phyloP scores from a whole-genome alignment of 345 rosid genomes.

The Hypericum perforatum region DNA sequence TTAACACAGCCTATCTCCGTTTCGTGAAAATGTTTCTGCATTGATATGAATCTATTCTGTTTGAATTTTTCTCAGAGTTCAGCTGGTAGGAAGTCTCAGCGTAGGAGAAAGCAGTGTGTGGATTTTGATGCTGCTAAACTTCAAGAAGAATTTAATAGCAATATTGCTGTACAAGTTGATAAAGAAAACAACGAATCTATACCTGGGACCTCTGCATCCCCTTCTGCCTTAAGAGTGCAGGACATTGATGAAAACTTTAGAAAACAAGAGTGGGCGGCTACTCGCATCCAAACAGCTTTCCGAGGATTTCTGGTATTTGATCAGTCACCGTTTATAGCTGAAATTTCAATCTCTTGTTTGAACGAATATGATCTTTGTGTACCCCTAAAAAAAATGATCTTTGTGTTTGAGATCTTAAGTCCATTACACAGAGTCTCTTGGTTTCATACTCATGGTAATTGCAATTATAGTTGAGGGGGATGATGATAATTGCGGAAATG shows the following conservation, averaged over 20 bases:
- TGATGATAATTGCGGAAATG: too few species aligned
- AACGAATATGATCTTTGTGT: too few species aligned
- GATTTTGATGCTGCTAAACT: conserved; percentile 45
- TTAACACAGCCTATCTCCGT: too few species aligned
- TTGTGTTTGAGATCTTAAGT: too few species aligned
- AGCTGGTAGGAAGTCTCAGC: conserved; percentile 41
- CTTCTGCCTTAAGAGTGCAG: conserved; percentile 36
- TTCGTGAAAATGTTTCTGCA: too few species aligned
- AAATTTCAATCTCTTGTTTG: too few species aligned
- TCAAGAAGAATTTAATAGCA: conserved; percentile 41
- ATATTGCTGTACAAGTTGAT: conserved; percentile 13
- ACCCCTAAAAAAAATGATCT: too few species aligned
- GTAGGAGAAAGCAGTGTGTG: conserved; percentile 50
- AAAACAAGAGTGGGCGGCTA: conserved; percentile 65
- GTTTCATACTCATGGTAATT: too few species aligned
- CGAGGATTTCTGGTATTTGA: conserved; percentile 84
- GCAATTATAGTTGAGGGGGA: too few species aligned
- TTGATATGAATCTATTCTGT: not conserved
- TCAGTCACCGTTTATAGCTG: not conserved
- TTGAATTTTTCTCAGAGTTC: conserved; percentile 31
- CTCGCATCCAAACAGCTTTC: conserved; percentile 80
- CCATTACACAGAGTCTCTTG: too few species aligned
- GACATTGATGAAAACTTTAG: conserved; percentile 23
- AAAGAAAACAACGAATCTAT: conserved; percentile 28
- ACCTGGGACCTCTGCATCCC: conserved; percentile 38